Conservation (phyloP, 2,329 filamentous ascomycete species). For the Ophiostoma perfectum region DNA sequence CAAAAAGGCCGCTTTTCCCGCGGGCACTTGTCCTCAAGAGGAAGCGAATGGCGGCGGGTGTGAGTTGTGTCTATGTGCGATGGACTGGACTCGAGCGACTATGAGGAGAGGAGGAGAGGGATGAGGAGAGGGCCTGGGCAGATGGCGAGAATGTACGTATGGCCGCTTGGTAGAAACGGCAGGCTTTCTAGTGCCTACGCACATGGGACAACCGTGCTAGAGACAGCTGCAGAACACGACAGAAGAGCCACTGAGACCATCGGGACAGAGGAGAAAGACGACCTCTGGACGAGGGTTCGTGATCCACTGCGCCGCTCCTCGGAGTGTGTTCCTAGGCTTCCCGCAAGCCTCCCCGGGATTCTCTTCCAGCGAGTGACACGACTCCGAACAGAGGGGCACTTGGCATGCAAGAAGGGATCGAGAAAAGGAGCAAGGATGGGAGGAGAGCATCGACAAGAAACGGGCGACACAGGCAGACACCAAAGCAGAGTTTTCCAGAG, state of each 20-base stretch:
- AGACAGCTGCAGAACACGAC: background rate
- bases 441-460: background rate
- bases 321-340: background rate
- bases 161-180: background rate
- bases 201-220: background rate
- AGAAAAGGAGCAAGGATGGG: background rate
- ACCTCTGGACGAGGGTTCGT: background rate
- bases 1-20: slow-evolving; percentile 3
- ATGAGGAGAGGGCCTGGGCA: too few relatives aligned
- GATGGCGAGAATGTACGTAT: background rate
- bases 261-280: background rate
- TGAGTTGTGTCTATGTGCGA: background rate
- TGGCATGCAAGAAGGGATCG: slow-evolving; percentile 2
- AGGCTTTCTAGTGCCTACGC: too few relatives aligned
- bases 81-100: too few relatives aligned
- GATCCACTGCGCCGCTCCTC: background rate
- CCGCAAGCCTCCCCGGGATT: background rate
- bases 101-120: too few relatives aligned
- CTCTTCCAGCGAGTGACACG: slow-evolving; percentile 5
- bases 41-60: background rate
- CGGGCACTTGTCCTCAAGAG: slow-evolving; percentile 1
- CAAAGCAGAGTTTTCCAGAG: background rate
- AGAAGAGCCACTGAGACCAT: background rate
- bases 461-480: background rate
- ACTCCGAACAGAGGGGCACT: background rate